A percentile compares a stretch with the other conserved stretches of the same genome.
phyloP scores from a whole-genome alignment of 2,329 filamentous ascomycete species.

The Anthostomella pinea region DNA sequence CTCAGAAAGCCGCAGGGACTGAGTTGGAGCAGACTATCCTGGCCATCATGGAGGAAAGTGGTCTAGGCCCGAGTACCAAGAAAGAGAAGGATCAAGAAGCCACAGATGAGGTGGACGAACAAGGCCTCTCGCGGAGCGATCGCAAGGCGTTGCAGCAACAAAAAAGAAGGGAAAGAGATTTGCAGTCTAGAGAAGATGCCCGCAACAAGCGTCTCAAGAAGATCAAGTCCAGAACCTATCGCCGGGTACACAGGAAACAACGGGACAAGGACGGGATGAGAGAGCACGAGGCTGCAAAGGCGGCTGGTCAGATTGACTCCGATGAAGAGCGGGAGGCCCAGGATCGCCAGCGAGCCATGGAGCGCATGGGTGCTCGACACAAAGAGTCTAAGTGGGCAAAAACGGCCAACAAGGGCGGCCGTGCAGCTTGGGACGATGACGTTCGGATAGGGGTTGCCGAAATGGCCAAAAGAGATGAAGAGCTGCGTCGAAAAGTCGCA shows the following conservation, averaged over 20 bases:
- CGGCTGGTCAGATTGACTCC: conserved; percentile 60
- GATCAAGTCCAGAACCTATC: conserved; percentile 97
- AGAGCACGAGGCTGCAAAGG: conserved; percentile 49
- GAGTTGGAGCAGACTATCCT: conserved; percentile 85
- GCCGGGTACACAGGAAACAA: conserved; percentile 84
- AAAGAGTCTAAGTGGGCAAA: conserved; percentile 92
- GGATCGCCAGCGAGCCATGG: conserved; percentile 75
- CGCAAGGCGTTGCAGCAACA: conserved; percentile 70
- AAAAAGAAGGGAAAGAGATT: conserved; percentile 75
- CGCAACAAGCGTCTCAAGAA: conserved; percentile 93
- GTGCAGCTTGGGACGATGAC: conserved; percentile 85
- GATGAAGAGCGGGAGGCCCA: conserved; percentile 61
- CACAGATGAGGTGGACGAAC: conserved; percentile 66
- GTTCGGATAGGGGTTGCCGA: conserved; percentile 75
- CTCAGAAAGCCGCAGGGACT: conserved; percentile 64
- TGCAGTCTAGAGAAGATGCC: conserved; percentile 84
- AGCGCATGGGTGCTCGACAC: conserved; percentile 82
- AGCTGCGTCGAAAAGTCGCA: conserved; percentile 75
- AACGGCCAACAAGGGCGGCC: conserved; percentile 72
- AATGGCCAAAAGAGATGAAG: conserved; percentile 78
- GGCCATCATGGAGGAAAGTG: conserved; percentile 85
- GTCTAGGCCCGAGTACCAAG: conserved; percentile 57
- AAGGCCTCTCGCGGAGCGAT: conserved; percentile 70
- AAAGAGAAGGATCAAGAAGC: conserved; percentile 60
- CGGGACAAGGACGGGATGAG: conserved; percentile 53